Base-by-base conservation (phyloP, 2,329 filamentous ascomycete species). In the Pezicula carpinea region DNA sequence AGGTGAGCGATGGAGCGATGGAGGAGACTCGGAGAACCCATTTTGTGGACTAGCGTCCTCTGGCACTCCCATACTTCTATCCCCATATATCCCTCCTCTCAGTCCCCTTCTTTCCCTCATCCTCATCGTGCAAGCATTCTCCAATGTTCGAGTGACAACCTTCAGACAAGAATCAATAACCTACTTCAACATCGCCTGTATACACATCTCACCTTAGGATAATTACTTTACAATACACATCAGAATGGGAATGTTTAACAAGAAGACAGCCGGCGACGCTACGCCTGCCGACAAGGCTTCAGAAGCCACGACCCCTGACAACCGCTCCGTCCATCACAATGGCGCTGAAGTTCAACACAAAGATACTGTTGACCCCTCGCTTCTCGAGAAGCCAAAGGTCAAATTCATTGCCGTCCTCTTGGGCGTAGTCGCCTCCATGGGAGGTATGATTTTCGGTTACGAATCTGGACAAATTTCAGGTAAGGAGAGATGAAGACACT, bases 361-460 rank as follows among this genome's bases (percentile, higher is more conserved):
- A 4, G 38, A 40, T 15, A 21, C 21, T 40, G 38, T 23, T n/a
- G 38, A 21, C 21, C n/a, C 38, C 19, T 10, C 14, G 11, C 18
- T 41, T 36, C 22, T 42, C 15, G 49, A 39, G 18, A 46, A 53
- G 36, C 39, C 39, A 3, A 47, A 46, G 18, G 48, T 53, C 32
- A 74, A 71, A 31, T 49, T 67, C 31, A 48, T 70, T 8, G 72
- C 75, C n/a, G 61, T 69, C 54, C 66, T 75, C 47, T 66, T 80
- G 26, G 77, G 75, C 26, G 56, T 67, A 3, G 69, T 78, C 32
- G 75, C 76, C 49, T 77, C 73, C 51, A 71, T 79, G 46, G 76
- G 77, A 54, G 72, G 78, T 44, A 73, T 80, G 66, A 76, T 80
- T 59, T 80, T 80, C 51, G 77, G 77, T 6, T 63, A 63, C 45